A percentile compares a stretch with the other conserved stretches of the same genome.
Evolutionary conservation across 2,329 filamentous ascomycete species (phyloP).

Genomic region (Penicillium hordei): DNA sequence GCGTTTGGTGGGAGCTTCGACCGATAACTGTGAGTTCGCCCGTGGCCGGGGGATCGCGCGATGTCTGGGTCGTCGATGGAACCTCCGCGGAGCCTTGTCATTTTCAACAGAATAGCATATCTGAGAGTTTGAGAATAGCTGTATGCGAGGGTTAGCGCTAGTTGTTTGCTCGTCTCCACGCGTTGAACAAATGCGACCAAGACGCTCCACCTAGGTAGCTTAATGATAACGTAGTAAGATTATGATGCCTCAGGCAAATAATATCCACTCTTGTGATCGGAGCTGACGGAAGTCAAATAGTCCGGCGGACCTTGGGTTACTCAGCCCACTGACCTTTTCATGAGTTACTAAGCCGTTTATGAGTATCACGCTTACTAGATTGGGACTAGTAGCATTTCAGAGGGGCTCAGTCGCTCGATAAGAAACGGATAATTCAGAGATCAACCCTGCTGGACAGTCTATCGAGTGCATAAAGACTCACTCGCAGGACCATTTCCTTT

Average conservation of each 20-base stretch:
- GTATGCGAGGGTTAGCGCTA: background rate
- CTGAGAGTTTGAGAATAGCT: conserved; percentile 11
- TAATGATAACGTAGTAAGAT: conserved; percentile 26
- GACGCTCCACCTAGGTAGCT: conserved; percentile 10
- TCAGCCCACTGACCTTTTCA: background rate
- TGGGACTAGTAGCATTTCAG: background rate
- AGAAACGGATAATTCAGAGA: conserved; percentile 2
- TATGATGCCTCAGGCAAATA: conserved; percentile 17
- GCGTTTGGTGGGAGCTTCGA: conserved; percentile 44
- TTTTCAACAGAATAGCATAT: conserved; percentile 34
- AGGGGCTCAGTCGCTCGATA: conserved; percentile 12
- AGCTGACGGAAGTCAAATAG: background rate
- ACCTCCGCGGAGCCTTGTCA: conserved; percentile 46
- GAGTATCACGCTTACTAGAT: background rate
- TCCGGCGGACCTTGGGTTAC: conserved; percentile 1
- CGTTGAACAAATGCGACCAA: conserved; percentile 4
- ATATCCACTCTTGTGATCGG: background rate
- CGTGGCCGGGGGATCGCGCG: conserved; percentile 28
- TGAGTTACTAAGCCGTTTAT: background rate
- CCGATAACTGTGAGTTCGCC: conserved; percentile 32
- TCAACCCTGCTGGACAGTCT: background rate
- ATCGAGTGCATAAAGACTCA: conserved; percentile 3
- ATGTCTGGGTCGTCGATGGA: conserved; percentile 35
- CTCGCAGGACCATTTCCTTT: background rate
- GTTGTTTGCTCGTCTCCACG: background rate